Percentiles rank a stretch among this genome's conserved stretches.
These are phyloP conservation scores for Neoscytalidium dimidiatum DNA, from an alignment of 2,329 filamentous ascomycete species.

Conservation along the genomic window DNA sequence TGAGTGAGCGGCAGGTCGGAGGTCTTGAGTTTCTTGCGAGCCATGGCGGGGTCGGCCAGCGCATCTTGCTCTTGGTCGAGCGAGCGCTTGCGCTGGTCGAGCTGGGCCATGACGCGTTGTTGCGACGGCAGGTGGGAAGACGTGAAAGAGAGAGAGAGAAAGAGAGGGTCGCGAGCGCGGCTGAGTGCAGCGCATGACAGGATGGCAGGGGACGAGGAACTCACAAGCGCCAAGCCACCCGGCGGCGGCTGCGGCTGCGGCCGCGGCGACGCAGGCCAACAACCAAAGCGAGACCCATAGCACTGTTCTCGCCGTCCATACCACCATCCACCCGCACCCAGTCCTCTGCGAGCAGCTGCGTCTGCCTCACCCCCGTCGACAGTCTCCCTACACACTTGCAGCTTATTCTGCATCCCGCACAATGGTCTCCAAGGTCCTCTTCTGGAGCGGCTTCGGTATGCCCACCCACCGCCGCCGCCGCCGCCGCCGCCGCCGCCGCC, in stretches of 20 bases:
- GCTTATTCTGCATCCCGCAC: conserved; percentile 23
- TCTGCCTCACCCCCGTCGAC: background rate
- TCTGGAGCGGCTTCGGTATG: conserved; percentile 92
- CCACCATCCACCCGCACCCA: conserved; percentile 2
- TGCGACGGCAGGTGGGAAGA: conserved; percentile 4
- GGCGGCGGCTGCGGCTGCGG: background rate
- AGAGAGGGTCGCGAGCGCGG: background rate
- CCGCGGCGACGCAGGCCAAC: background rate
- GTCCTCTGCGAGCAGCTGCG: background rate
- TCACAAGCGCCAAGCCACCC: conserved; percentile 9
- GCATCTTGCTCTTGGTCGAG: conserved; percentile 29
- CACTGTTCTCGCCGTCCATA: background rate
- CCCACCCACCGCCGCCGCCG: conserved; percentile 30
- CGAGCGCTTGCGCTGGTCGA: conserved; percentile 28
- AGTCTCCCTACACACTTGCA: conserved; percentile 6
- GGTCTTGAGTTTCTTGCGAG: conserved; percentile 66
- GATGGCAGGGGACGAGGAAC: background rate
- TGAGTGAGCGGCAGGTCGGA: conserved; percentile 74
- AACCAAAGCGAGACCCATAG: background rate
- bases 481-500: background rate
- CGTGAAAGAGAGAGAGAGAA: conserved; percentile 5
- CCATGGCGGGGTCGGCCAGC: conserved; percentile 29
- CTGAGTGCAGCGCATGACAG: background rate
- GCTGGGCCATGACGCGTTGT: conserved; percentile 8
- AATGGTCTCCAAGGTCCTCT: conserved; percentile 65